Conservation (phyloP, 1,284 basidiomycete species). For the Cystobasidiaceae sp. region DNA sequence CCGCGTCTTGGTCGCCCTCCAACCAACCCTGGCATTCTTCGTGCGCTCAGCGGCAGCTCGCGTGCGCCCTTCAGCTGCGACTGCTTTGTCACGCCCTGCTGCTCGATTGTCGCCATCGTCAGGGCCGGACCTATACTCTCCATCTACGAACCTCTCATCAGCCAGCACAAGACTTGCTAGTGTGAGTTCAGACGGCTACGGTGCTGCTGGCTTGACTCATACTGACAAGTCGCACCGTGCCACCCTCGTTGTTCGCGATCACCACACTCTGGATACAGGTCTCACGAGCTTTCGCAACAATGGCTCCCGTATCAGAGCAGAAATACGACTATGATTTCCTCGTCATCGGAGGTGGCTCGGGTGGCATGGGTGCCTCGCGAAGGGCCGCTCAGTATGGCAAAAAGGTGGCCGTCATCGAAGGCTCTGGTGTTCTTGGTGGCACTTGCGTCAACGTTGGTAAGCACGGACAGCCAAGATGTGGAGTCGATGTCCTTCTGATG, state of each 20-base stretch:
- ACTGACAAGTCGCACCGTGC: background rate
- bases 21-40: constrained; percentile 9
- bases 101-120: too few relatives aligned
- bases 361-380: constrained; percentile 70
- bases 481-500: too few relatives aligned
- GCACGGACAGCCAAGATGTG: constrained; percentile 47
- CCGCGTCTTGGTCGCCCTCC: too few relatives aligned
- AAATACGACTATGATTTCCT: constrained; percentile 64
- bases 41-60: constrained; percentile 16
- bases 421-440: constrained; percentile 71
- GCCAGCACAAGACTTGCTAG: too few relatives aligned
- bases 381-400: constrained; percentile 89
- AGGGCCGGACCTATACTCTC: too few relatives aligned
- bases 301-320: constrained; percentile 36
- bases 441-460: constrained; percentile 90
- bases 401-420: constrained; percentile 87
- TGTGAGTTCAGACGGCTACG: too few relatives aligned
- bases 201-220: too few relatives aligned
- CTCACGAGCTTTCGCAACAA: constrained; percentile 30
- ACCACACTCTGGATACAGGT: too few relatives aligned
- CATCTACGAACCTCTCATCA: too few relatives aligned
- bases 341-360: constrained; percentile 77
- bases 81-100: background rate
- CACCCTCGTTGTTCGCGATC: background rate
- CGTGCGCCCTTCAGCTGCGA: background rate